Evolutionary conservation across 2,329 filamentous ascomycete genomes (phyloP), one percentile per base, ranked within the genome.

Genomic region (Aaosphaeria arxii): DNA sequence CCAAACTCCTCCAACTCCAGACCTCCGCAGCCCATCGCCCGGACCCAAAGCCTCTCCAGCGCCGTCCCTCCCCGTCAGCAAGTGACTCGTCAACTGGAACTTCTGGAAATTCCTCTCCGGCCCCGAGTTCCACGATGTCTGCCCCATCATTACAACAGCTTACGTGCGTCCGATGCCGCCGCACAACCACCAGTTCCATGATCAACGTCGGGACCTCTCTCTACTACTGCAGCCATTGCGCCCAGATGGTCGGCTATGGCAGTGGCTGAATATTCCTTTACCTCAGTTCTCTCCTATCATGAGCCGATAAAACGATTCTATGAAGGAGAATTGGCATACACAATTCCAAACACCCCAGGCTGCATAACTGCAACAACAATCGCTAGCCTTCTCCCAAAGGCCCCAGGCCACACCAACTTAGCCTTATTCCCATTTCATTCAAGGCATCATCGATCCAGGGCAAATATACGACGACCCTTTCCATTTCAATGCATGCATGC

Each of bases 211-310:
- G 67, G 45, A 65, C 66, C 46, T 72, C 71, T 51, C 58, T 65
- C 31, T 71, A 70, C 58, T 73, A 73, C 57, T 73, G 70, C 57
- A 59, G 46, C 42, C 70, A 71, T 53, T 73, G 70, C 49, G 70
- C 70, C 45, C 60, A 51, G 45, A 67, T 73, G 58, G 64, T 66
- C 4, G 70, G 70, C 45, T 72, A 71, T 58, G 62, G 57, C 47
- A 55, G 58, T 33, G 65, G 64, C 30, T 70, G 66, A 69, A 36
- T 24, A 24, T 24, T 24, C 17, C 17, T 24, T 24, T 24, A 24
- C 17, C 17, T 24, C 17, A 24, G 17, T 24, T 24, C 17, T 24
- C 17, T 24, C 17, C 17, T 24, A 24, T 24, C 17, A 24, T 24
- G 17, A 24, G 17, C 17, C 17, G 17, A 24, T 24, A 24, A 24